Base-by-base conservation (phyloP, 768 basidiomycete species). In the Mycena leptocephala region DNA sequence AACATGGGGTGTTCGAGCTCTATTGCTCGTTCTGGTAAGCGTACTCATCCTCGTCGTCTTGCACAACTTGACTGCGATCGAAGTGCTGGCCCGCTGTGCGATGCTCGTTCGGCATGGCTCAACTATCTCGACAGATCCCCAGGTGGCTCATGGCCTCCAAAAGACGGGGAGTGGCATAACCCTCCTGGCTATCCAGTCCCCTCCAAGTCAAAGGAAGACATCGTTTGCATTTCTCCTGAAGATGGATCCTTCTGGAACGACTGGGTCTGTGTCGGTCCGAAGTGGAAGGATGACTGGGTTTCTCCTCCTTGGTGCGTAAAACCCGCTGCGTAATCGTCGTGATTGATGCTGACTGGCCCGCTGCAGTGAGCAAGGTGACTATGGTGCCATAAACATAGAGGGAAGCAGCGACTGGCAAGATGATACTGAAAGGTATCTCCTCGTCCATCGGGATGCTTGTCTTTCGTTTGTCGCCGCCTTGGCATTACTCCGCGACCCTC, bases 161-260 rank as follows among this genome's bases (percentile, higher is more conserved):
- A 74, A 28, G 72, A 74, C 65, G 72, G 72, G 11, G 66, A 69
- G 20, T 74, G 73, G 73, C 22, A 43, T 18, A 74, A 74, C 20
- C 73, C 73, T 33, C 73, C 73, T 9, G 73, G 73, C n/a, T 74
- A 61, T 26, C 65, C 73, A n/a, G 65, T 74, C n/a, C 73, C 73
- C n/a, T 35, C 55, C 24, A 74, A 74, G 32, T 62, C 73, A 24
- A 69, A 48, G 51, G 73, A 68, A 32, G 73, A 74, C 7, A 74
- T 74, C 26, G 66, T 74, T 2, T 51, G 30, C 28, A 76, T 78
- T 18, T 53, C 69, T 8, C 35, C 56, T 16, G 75, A 75, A 58
- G 77, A 78, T 53, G 75, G 77, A 11, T 9, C 24, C 28, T 78
- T 71, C 59, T 78, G 74, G 74, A 18, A 26, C 9, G 77, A 78